Conservation (phyloP, 768 basidiomycete species). For the Phaeolepiota aurea region DNA sequence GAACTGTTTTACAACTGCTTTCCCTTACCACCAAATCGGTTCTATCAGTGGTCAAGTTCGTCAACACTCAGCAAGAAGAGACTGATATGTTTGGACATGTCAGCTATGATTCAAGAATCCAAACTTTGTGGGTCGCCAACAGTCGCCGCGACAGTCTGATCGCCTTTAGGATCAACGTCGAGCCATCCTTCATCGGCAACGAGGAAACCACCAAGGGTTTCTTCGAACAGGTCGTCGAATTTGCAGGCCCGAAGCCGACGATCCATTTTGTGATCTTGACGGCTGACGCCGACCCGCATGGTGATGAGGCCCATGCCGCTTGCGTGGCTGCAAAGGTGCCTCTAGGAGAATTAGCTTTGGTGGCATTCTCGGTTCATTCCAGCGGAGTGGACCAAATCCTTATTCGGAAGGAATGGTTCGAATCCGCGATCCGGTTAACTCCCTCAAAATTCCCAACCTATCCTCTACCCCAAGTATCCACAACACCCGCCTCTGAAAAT, state of each 20-base stretch:
- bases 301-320: constrained; percentile 77
- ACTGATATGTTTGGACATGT: constrained; percentile 85
- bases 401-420: constrained; percentile 81
- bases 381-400: constrained; percentile 86
- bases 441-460: constrained; percentile 56
- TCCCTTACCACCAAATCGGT: constrained; percentile 67
- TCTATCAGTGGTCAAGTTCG: constrained; percentile 72
- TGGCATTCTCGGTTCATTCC: constrained; percentile 85
- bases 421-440: constrained; percentile 49
- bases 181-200: constrained; percentile 47
- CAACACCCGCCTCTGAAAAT: constrained; percentile 11
- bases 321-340: constrained; percentile 75
- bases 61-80: constrained; percentile 63
- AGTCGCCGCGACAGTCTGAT: constrained; percentile 79
- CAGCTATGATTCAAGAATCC: constrained; percentile 77
- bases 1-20: constrained; percentile 77
- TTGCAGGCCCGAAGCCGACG: constrained; percentile 74
- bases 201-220: constrained; percentile 59
- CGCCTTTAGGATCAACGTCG: constrained; percentile 67
- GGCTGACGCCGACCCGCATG: constrained; percentile 74
- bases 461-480: constrained; percentile 20
- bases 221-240: constrained; percentile 80
- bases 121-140: constrained; percentile 84
- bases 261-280: constrained; percentile 88
- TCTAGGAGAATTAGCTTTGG: constrained; percentile 70